Base-by-base conservation (phyloP, 2,329 filamentous ascomycete species). In the Aspergillus pseudoterreus region DNA sequence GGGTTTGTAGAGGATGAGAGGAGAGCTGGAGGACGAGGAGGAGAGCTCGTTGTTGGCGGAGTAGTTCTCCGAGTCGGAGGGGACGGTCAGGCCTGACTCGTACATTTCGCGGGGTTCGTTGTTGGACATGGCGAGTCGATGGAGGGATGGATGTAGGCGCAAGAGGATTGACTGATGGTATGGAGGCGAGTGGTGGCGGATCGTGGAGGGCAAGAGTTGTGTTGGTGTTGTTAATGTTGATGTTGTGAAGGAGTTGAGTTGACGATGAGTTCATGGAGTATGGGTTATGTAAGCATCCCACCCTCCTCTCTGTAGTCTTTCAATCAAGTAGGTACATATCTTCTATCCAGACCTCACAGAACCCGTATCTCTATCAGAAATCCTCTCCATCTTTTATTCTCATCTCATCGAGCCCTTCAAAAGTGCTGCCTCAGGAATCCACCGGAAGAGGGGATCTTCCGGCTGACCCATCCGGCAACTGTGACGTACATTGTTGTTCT, bases 1-100 rank as follows among this genome's bases (percentile, higher is more conserved):
- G 3, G 92, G 90, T 58, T 85, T 84, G 80, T 97, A 99, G 43
- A 97, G 82, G 52, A 75, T 64, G 57, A 75, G 52, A 24, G 71
- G 65, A 41, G 74, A 68, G 60, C 68, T 65, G 35, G 70, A 63
- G 41, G 68, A 60, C 49, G 72, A 65, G 41, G 69, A 59, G 35
- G 65, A 63, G 8, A 66, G 61, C 43, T 73, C 70, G 50, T 71
- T 64, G 59, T 72, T 67, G 54, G 73, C 58, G 5, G 74, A 75
- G 58, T 76, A 77, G 58, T 72, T 72, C 57, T 77, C 74, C 21
- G 74, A 76, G 56, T 77, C 74, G n/a, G 74, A 76, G 44, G 73
- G 74, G 46, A 76, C 68, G 3, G 73, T 76, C 54, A 73, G 48
- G 33, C 69, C 62, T n/a, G 71, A 74, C 55, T 74, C 71, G 54